Evolutionary conservation across 768 basidiomycete species (phyloP).

Genomic region (Paxillus ammoniavirescens): DNA sequence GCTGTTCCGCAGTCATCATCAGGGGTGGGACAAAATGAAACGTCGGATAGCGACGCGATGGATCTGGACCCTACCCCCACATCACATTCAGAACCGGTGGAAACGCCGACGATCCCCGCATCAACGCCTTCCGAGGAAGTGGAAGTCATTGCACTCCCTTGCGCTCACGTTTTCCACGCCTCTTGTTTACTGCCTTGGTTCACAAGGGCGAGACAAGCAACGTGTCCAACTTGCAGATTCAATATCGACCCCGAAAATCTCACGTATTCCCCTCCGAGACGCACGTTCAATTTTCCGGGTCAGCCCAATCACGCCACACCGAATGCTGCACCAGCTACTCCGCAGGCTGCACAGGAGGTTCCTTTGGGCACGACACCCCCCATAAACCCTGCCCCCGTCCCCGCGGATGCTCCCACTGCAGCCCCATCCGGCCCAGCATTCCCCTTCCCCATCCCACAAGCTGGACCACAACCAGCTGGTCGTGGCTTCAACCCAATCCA

Average conservation of each 20-base stretch:
- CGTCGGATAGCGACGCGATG: constrained; percentile 12
- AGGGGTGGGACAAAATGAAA: background rate
- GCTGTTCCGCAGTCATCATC: constrained; percentile 1
- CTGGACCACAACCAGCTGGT: constrained; percentile 2
- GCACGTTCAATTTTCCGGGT: constrained; percentile 11
- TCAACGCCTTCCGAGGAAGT: constrained; percentile 21
- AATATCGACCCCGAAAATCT: constrained; percentile 79
- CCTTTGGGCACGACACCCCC: constrained; percentile 7
- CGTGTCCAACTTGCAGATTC: constrained; percentile 82
- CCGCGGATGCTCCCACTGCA: constrained; percentile 1
- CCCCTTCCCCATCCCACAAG: constrained; percentile 4
- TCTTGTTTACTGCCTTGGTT: constrained; percentile 83
- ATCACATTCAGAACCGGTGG: constrained; percentile 11
- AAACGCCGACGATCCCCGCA: constrained; percentile 8
- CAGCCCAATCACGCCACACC: constrained; percentile 12
- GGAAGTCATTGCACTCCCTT: constrained; percentile 69
- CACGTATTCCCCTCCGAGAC: constrained; percentile 40
- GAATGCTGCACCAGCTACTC: constrained; percentile 10
- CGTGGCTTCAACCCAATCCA: constrained; percentile 23
- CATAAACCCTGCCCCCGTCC: background rate
- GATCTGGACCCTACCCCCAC: constrained; percentile 17
- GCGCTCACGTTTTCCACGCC: constrained; percentile 80
- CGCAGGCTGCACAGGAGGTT: constrained; percentile 4
- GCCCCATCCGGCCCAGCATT: constrained; percentile 2
- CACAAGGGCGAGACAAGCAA: constrained; percentile 72